Evolutionary conservation across 208 protist genomes (phyloP).

Genomic region (Leishmania major): DNA sequence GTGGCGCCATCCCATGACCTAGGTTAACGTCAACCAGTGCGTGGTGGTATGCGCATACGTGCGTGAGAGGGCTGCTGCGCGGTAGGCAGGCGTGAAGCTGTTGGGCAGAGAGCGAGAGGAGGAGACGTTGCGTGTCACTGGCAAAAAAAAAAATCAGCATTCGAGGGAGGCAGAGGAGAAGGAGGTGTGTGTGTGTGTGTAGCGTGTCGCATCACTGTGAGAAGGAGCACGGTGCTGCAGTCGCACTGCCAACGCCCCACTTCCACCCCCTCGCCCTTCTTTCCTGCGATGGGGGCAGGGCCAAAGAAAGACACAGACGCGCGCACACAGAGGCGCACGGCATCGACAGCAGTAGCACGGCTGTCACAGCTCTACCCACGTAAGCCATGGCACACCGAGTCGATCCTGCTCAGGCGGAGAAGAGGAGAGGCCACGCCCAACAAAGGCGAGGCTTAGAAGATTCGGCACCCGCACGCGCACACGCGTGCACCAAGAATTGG

Average conservation of each 20-base stretch:
- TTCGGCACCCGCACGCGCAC: no score
- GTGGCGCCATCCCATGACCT: slow-evolving; percentile 22
- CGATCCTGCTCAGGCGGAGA: not conserved
- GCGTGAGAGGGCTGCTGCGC: not conserved
- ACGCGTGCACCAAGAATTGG: no score
- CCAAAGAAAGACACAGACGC: not conserved
- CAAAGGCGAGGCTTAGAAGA: no score
- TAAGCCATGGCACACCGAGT: not conserved
- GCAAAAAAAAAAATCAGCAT: not conserved
- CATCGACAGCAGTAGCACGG: not conserved
- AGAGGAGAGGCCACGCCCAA: no score
- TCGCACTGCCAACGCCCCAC: no score
- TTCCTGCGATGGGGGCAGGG: not conserved
- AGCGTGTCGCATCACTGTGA: not conserved
- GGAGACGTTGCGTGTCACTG: not conserved
- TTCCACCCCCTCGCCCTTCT: not conserved
- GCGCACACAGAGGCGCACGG: not conserved
- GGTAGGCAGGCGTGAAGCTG: not conserved
- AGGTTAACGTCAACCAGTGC: not conserved
- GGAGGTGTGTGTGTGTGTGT: not conserved
- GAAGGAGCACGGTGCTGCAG: not conserved
- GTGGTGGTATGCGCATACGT: not conserved
- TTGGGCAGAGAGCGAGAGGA: not conserved
- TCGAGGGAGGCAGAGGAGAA: not conserved
- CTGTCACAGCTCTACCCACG: not conserved